phyloP scores from a whole-genome alignment of 2,329 filamentous ascomycete genomes.

The Aotearoamyces nothofagi region DNA sequence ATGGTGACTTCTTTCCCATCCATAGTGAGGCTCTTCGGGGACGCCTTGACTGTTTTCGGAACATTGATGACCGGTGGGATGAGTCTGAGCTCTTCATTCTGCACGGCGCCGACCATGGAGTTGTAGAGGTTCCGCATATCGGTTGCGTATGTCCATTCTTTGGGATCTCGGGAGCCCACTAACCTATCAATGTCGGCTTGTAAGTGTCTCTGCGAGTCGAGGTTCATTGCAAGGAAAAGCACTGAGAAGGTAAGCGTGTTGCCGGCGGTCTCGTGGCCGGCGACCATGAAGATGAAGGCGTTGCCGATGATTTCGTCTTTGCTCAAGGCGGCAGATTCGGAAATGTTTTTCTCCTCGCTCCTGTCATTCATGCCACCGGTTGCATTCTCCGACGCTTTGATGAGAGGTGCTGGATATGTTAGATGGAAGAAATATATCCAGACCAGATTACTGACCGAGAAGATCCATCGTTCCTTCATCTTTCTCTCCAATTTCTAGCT shows the following conservation, averaged over 20 bases:
- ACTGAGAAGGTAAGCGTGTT: constrained; percentile 13
- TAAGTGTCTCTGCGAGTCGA: constrained; percentile 7
- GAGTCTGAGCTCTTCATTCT: constrained; percentile 38
- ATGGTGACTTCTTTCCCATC: constrained; percentile 7
- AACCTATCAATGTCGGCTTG: constrained; percentile 15
- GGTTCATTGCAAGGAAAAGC: constrained; percentile 13
- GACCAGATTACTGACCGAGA: too few relatives aligned
- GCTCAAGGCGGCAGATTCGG: constrained; percentile 6
- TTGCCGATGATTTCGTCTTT: constrained; percentile 18
- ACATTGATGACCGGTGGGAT: constrained; percentile 37
- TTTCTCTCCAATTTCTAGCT: constrained; percentile 9
- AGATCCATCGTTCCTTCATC: constrained; percentile 13
- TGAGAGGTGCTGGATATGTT: constrained; percentile 6
- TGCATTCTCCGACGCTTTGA: too few relatives aligned
- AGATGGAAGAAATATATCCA: constrained; percentile 1
- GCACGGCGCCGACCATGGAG: constrained; percentile 11
- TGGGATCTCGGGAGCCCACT: constrained; percentile 9
- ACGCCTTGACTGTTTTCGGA: constrained; percentile 27
- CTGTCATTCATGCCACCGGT: too few relatives aligned
- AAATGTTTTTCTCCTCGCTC: too few relatives aligned
- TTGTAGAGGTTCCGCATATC: constrained; percentile 14
- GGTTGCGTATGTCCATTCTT: constrained; percentile 9
- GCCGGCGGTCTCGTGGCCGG: constrained; percentile 20
- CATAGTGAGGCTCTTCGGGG: constrained; percentile 7
- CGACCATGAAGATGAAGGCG: constrained; percentile 18